Evolutionary conservation across 1,284 basidiomycete genomes (phyloP).

Genomic region (Ganoderma lucidum): DNA sequence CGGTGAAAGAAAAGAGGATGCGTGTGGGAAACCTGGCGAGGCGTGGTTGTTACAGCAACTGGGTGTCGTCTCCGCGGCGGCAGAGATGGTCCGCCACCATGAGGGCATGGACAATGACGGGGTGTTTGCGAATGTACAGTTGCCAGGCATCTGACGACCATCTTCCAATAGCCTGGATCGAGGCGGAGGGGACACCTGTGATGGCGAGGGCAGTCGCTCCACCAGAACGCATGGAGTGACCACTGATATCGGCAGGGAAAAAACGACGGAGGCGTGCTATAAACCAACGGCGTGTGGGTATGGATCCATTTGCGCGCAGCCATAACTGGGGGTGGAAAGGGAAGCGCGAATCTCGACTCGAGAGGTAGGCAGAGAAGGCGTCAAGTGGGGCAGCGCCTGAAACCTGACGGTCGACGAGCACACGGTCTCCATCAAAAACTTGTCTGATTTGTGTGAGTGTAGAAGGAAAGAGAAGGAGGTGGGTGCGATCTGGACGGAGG

Average conservation of each 20-base stretch:
- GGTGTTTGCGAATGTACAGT: constrained; percentile 47
- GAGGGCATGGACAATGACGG: constrained; percentile 35
- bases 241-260: constrained; percentile 33
- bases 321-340: constrained; percentile 30
- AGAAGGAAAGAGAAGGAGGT: neutral
- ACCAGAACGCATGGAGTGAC: constrained; percentile 48
- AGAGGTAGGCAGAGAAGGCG: constrained; percentile 24
- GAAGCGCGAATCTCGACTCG: constrained; percentile 29
- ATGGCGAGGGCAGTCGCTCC: constrained; percentile 46
- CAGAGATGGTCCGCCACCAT: neutral
- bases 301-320: constrained; percentile 27
- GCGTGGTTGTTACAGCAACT: too few species aligned
- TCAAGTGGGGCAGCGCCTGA: neutral
- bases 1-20: too few species aligned
- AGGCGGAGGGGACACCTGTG: constrained; percentile 40
- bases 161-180: constrained; percentile 45
- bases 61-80: too few species aligned
- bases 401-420: neutral
- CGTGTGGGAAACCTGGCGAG: too few species aligned
- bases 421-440: neutral
- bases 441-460: neutral
- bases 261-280: constrained; percentile 18
- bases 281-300: constrained; percentile 42
- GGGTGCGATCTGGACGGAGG: neutral
- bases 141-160: constrained; percentile 48